Base-by-base conservation (phyloP, 257 asterid genomes). In the Pogostemon cablin region DNA sequence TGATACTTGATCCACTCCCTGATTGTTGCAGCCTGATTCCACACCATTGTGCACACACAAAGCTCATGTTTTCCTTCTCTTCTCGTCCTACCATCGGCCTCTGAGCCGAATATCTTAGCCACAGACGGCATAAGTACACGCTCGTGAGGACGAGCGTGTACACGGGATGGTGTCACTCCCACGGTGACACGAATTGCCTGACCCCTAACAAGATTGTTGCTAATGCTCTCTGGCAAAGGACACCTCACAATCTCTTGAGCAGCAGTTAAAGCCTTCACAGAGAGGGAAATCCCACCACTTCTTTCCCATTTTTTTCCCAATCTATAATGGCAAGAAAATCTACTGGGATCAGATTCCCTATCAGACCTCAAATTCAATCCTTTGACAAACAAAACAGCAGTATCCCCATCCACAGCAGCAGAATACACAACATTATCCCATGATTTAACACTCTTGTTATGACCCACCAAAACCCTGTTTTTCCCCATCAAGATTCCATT, bases 241-340 rank as follows among this genome's bases (percentile, higher is more conserved):
- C 98, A 93, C 74, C 98, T 85, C 59, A 88, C 89, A 47, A 89
- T 89, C 67, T 93, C 98, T 41, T 93, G 98, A 10, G 98, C 97
- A 9, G 96, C 97, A 0, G 88, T 78, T n/a, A 89, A 62, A 7
- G 98, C 97, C 67, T 65, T 87, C 1, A 89, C 80, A 0, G 75
- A 73, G 41, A 88, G 69, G 64, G 56, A 58, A 61, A 82, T 77
- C n/a, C 68, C 74, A 20, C 68, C 73, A 11, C 74, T 77, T 4
- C 42, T 65, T 15, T 66, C 86, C 87, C 78, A 57, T 67, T 73
- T 25, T 25, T 25, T 73, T 62, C 86, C 87, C 15, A 86, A 66
- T n/a, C 93, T 86, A 25, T 78, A 90, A 79, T 88, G 92, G 72
- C 98, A 93, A 75, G 75, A 87, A 72, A 88, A 86, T 8, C 57